Conservation (phyloP, 352 stramenopile species). For the Phytopythium litorale region DNA sequence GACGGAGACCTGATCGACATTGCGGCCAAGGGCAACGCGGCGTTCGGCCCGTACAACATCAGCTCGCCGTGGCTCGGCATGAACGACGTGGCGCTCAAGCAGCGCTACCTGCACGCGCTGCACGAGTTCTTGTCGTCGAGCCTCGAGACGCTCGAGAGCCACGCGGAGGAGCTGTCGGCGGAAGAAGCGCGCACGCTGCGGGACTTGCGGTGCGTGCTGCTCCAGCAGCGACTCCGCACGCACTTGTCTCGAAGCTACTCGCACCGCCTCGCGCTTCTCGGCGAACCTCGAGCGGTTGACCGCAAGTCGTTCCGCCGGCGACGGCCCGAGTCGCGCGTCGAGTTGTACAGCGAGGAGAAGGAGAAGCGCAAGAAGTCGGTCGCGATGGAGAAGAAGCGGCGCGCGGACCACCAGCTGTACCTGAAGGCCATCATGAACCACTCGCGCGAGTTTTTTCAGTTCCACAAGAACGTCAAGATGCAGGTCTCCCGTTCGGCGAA, state of each 20-base stretch:
- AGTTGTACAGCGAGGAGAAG: constrained; percentile 65
- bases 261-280: constrained; percentile 56
- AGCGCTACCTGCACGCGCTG: constrained; percentile 66
- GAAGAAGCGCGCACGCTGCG: constrained; percentile 46
- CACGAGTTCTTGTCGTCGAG: constrained; percentile 65
- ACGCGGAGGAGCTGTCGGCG: constrained; percentile 28
- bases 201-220: constrained; percentile 59
- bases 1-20: constrained; percentile 65
- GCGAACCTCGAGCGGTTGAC: constrained; percentile 61
- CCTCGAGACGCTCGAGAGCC: constrained; percentile 54
- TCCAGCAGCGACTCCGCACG: constrained; percentile 70
- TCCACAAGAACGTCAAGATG: constrained; percentile 81
- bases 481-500: constrained; percentile 67
- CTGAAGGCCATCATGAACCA: constrained; percentile 81
- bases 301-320: constrained; percentile 73
- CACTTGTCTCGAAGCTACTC: constrained; percentile 61
- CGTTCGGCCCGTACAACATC: constrained; percentile 60
- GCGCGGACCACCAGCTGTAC: constrained; percentile 73
- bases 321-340: constrained; percentile 51
- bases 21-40: constrained; percentile 39
- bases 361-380: constrained; percentile 82
- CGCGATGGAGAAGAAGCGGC: constrained; percentile 78
- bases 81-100: constrained; percentile 73
- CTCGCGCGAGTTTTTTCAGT: constrained; percentile 83
- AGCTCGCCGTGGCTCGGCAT: constrained; percentile 55